Evolutionary conservation across 495 filamentous ascomycete genomes (phyloP).

Genomic region (Daldinia grandis): DNA sequence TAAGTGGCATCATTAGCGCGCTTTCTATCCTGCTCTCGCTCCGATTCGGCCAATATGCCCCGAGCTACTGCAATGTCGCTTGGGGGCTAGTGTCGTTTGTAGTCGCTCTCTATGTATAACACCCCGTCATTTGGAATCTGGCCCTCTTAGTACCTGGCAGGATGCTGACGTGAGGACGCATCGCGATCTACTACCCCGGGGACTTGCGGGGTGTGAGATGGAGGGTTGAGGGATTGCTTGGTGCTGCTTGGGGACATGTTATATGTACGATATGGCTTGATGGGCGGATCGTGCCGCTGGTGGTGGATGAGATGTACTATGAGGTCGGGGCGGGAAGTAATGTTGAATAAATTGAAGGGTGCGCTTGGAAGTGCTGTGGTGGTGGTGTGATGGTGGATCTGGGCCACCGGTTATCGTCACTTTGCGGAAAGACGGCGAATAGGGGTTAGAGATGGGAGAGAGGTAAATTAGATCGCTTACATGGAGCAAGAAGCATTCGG

Average conservation of each 20-base stretch:
- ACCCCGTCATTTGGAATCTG: not conserved
- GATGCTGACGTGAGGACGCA: not conserved
- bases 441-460: not conserved
- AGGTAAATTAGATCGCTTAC: not conserved
- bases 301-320: not conserved
- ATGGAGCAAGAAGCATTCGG: not conserved
- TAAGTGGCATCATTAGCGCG: not conserved
- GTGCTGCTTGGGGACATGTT: not conserved
- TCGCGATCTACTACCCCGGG: not conserved
- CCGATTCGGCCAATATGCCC: not conserved
- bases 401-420: not conserved
- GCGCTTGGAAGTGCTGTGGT: not conserved
- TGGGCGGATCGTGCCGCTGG: not conserved
- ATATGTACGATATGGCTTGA: not conserved
- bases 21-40: not conserved
- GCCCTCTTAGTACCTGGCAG: not conserved
- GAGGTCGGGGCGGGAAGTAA: not conserved
- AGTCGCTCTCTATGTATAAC: not conserved
- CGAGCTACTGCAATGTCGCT: not conserved
- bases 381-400: not conserved
- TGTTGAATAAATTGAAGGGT: not conserved
- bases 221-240: not conserved
- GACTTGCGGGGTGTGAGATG: not conserved
- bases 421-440: not conserved
- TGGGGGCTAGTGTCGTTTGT: not conserved